A percentile compares a stretch with the other conserved stretches of the same genome.
These are phyloP conservation scores for Selaginella moellendorffii DNA, from an alignment of 75 land plant genomes.

Conservation along the genomic window DNA sequence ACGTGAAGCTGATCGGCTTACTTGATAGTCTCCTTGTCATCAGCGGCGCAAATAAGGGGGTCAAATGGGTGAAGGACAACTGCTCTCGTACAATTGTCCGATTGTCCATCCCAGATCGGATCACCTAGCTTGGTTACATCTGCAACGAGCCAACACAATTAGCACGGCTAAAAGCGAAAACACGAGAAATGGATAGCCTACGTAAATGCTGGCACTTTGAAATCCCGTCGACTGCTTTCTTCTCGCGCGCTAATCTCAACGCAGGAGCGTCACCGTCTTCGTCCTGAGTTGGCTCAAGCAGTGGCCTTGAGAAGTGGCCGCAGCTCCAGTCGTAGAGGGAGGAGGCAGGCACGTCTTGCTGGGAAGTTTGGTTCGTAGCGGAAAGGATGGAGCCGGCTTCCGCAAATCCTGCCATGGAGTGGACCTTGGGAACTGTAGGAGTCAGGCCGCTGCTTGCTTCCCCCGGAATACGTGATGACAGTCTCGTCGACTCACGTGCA, in stretches of 20 bases:
- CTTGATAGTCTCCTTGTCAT: constrained; percentile 62
- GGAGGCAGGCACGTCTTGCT: constrained; percentile 39
- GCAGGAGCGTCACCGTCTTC: constrained; percentile 51
- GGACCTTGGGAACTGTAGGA: background rate
- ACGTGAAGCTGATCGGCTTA: too few relatives aligned
- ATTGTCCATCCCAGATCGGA: constrained; percentile 69
- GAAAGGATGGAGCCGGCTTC: constrained; percentile 14
- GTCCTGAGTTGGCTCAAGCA: constrained; percentile 62
- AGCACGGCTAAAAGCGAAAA: background rate
- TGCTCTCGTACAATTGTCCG: constrained; percentile 51
- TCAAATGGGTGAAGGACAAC: constrained; percentile 68
- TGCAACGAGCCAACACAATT: constrained; percentile 14
- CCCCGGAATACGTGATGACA: constrained; percentile 12
- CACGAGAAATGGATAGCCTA: constrained; percentile 12
- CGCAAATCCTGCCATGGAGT: constrained; percentile 11
- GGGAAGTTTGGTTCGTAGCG: constrained; percentile 1
- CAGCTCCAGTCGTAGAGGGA: constrained; percentile 88
- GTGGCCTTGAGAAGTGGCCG: constrained; percentile 84
- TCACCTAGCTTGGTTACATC: constrained; percentile 63
- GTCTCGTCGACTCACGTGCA: constrained; percentile 10
- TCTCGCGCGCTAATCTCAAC: constrained; percentile 62
- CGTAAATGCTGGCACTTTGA: constrained; percentile 73
- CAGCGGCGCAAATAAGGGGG: constrained; percentile 61
- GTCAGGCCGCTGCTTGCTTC: constrained; percentile 10
- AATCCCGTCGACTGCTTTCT: constrained; percentile 54